Conservation (phyloP, 2,329 filamentous ascomycete species). For the Aspergillus novofumigatus region DNA sequence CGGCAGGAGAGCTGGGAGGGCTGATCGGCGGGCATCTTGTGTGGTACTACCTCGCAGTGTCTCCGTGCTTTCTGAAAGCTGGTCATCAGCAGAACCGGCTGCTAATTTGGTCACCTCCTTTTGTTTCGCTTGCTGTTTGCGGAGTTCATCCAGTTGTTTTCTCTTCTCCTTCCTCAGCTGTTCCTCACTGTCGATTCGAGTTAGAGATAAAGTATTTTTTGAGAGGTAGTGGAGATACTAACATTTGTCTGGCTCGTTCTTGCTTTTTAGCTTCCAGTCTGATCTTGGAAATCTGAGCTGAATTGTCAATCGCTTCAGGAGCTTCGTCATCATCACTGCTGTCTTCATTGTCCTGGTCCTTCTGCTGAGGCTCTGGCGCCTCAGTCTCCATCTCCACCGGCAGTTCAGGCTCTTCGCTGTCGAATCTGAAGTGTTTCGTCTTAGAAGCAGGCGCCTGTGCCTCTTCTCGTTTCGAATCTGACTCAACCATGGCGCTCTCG, state of each 20-base stretch:
- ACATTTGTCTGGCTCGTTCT: conserved; percentile 36
- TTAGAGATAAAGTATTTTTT: conserved; percentile 15
- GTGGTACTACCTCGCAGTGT: conserved; percentile 37
- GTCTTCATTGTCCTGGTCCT: conserved; percentile 21
- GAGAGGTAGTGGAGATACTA: conserved; percentile 10
- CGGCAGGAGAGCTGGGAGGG: conserved; percentile 49
- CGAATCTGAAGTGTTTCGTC: conserved; percentile 37
- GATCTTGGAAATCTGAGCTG: conserved; percentile 35
- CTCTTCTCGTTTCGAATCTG: conserved; percentile 12
- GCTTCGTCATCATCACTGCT: conserved; percentile 39
- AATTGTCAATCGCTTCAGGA: conserved; percentile 41
- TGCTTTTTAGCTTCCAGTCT: conserved; percentile 37
- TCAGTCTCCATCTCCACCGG: conserved; percentile 18
- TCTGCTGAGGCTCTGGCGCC: conserved; percentile 16
- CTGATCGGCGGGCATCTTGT: conserved; percentile 32
- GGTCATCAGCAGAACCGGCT: conserved; percentile 25
- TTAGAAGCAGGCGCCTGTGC: conserved; percentile 11
- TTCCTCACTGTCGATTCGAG: conserved; percentile 29
- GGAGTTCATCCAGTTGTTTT: conserved; percentile 36
- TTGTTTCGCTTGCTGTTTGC: conserved; percentile 37
- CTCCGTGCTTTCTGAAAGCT: conserved; percentile 38
- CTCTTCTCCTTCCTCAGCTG: conserved; percentile 38
- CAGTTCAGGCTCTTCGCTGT: conserved; percentile 36
- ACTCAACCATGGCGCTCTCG: conserved; percentile 6
- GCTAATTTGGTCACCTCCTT: conserved; percentile 22